Evolutionary conservation across 768 basidiomycete species (phyloP), one percentile per base, ranked within the genome.

Genomic region (Mycena albidolilacea): DNA sequence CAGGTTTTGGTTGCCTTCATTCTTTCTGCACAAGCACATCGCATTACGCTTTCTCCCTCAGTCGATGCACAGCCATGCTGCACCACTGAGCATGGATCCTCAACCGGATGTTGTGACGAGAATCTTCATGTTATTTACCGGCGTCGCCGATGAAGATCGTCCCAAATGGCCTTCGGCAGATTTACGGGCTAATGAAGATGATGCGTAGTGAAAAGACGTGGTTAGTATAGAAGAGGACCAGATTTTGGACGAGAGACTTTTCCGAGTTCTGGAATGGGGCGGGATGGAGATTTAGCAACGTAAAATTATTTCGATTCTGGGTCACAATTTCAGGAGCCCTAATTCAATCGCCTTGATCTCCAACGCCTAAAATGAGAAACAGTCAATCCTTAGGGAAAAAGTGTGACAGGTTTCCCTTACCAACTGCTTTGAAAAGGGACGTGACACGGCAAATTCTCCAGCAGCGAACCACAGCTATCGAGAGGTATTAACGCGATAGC

Each of bases 401-500:
- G 3, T 23, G 52, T 35, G 43, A 44, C 8, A 35, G 12, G 44
- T n/a, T 19, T 17, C 12, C 69, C 80, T 62, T 46, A 86, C 85
- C 73, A 86, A 57, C 38, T 81, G 79, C 72, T 85, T 86, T 15
- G 85, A 84, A 50, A 68, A 75, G 69, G 80, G 79, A 9, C 85
- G 77, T 1, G 82, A 78, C 30, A 67, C 73, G 10, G 54, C 67
- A 65, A 85, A 85, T 62, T 84, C 84, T 0, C 85, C 86, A 0
- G 79, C 79, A 6, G 80, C 81, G 72, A 80, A 86, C 85, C 85
- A 86, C 0, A 86, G 78, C 85, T 86, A 44, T 43, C 14, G 0
- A 11, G 52, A 46, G 14, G 46, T 17, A 50, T 65, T 35, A 39
- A 23, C n/a, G 55, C 21, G 50, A 43, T 2, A 15, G n/a, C 7